Evolutionary conservation across 2,329 filamentous ascomycete genomes (phyloP).

Genomic region (Diplocarpon mali): DNA sequence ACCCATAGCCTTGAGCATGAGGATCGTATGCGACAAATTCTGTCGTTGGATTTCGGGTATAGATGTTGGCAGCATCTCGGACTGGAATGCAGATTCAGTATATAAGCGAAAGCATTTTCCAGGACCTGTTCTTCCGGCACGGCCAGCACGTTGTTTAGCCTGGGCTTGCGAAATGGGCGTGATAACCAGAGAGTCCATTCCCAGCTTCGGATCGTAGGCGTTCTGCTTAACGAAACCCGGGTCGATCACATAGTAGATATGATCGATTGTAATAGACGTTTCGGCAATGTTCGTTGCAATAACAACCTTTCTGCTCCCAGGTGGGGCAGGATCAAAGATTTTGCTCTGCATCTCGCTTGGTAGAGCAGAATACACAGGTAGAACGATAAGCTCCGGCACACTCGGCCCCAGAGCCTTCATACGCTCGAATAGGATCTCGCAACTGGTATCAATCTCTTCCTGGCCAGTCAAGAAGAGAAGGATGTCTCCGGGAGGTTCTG

Average conservation of each 20-base stretch:
- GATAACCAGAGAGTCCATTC: constrained; percentile 93
- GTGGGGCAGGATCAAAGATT: constrained; percentile 88
- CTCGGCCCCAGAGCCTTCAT: constrained; percentile 91
- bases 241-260: constrained; percentile 95
- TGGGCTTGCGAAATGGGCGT: constrained; percentile 96
- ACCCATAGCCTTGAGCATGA: constrained; percentile 98
- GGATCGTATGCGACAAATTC: constrained; percentile 83
- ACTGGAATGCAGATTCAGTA: constrained; percentile 89
- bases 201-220: constrained; percentile 90
- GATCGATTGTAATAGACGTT: constrained; percentile 94
- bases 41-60: constrained; percentile 95
- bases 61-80: constrained; percentile 91
- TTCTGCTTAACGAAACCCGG: constrained; percentile 98
- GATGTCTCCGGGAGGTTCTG: constrained; percentile 85
- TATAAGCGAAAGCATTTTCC: constrained; percentile 95
- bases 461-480: constrained; percentile 94
- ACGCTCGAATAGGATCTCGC: constrained; percentile 83
- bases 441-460: constrained; percentile 93
- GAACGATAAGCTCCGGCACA: constrained; percentile 82
- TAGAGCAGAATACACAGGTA: constrained; percentile 92
- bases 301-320: constrained; percentile 81
- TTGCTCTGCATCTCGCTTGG: constrained; percentile 87
- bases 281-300: constrained; percentile 98
- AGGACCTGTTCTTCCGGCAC: constrained; percentile 87
- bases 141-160: constrained; percentile 85